phyloP scores from a whole-genome alignment of 805 yeast species.

The Yarrowia sp. region DNA sequence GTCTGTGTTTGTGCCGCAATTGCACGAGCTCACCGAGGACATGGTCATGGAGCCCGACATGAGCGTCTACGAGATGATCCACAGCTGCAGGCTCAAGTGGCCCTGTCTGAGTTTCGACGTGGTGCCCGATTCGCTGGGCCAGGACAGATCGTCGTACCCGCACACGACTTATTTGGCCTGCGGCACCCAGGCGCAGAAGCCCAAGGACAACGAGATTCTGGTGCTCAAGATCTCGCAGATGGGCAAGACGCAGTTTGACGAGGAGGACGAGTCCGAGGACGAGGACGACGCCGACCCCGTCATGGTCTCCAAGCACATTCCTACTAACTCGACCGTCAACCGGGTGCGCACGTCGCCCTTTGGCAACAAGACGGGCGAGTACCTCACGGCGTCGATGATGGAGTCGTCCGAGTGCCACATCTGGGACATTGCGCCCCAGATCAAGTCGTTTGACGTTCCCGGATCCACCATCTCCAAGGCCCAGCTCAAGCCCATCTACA shows the following conservation, averaged over 20 bases:
- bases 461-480: constrained; percentile 78
- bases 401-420: constrained; percentile 89
- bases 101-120: constrained; percentile 92
- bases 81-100: constrained; percentile 92
- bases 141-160: constrained; percentile 86
- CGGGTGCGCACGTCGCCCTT: constrained; percentile 82
- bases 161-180: constrained; percentile 82
- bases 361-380: constrained; percentile 70
- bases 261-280: constrained; percentile 68
- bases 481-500: constrained; percentile 76
- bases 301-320: constrained; percentile 77
- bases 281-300: constrained; percentile 75
- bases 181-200: constrained; percentile 87
- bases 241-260: constrained; percentile 81
- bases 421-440: constrained; percentile 76
- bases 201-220: constrained; percentile 84
- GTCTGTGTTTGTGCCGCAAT: constrained; percentile 76
- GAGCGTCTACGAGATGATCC: constrained; percentile 92
- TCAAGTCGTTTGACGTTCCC: constrained; percentile 81
- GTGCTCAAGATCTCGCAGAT: constrained; percentile 80
- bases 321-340: constrained; percentile 81
- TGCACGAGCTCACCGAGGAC: constrained; percentile 88
- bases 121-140: constrained; percentile 80
- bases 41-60: constrained; percentile 97
- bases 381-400: constrained; percentile 80